Base-by-base conservation (phyloP, 495 filamentous ascomycete genomes). In the Talaromyces ruber region DNA sequence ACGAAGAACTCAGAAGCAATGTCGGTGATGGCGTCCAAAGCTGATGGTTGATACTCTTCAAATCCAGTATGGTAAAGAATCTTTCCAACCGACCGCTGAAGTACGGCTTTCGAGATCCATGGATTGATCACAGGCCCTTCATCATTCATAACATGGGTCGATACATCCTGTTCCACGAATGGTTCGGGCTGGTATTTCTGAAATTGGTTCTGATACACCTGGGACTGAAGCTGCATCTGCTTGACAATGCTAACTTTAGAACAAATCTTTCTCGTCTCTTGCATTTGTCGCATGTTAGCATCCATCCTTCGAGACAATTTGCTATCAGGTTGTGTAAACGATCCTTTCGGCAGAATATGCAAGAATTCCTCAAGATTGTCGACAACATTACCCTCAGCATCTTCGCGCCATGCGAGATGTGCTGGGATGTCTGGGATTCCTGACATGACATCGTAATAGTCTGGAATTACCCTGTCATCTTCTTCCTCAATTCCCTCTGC, bases 171-270 rank as follows among this genome's bases (percentile, higher is more conserved):
- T 70, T 99, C 94, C 4, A 85, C 75, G 63, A 99, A 96, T 6
- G 93, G 90, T 71, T 93, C 89, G 2, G 92, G 91, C 50, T 97
- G 86, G 69, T 97, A 97, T 74, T 98, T 98, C 65, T 92, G 91
- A 65, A 99, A 98, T 70, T 99, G 94, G 68, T 97, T 98, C 67
- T 91, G 86, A 70, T 98, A 98, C 79, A 96, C 92, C 91, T 96
- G 94, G 52, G 92, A 88, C 69, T 99, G 95, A 30, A 97, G 79
- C 71, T 98, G 95, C 94, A 99, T 99, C 77, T 99, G 94, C 80
- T 98, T 99, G 70, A 99, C 92, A 62, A 99, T 88, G 29, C 90
- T 86, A 69, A 98, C 93, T 73, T 98, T 98, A 3, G 92, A 92
- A 70, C 90, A 95, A 11, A 99, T 82, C 71, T 97, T 98, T 66